Evolutionary conservation across 2,329 filamentous ascomycete genomes (phyloP), one percentile per base, ranked within the genome.

Genomic region (Nothomitra cinnamomea): DNA sequence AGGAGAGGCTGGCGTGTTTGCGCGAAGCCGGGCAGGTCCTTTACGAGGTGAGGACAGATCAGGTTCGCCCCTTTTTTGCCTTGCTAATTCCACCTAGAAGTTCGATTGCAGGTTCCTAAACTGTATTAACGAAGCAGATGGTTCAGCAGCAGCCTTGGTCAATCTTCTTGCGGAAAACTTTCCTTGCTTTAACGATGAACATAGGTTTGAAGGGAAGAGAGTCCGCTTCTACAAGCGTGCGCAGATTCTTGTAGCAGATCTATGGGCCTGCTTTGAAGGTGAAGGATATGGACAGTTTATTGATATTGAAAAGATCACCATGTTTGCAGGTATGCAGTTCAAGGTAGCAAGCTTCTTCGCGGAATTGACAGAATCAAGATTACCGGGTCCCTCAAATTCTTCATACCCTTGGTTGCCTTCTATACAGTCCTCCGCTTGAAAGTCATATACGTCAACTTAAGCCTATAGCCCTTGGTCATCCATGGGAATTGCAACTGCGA

Each of bases 311-410:
- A 87, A 88, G 65, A 84, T 98, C 61, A 98, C 92, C 56, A 96
- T 96, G 83, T 98, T 98, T 71, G 89, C 92, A 63, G 76, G 75
- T 76, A 66, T 38, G 53, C 17, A 43, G 6, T 17, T 28, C n/a
- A 1, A 19, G 32, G 3, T 5, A 15, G 24, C 21, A 17, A 17
- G 15, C 6, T 19, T 35, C 28, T 17, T 22, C 60, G 53, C 45
- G 38, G 19, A 51, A 7, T n/a, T 55, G 38, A 55, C 10, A 28
- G 32, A 12, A 49, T 24, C 3, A 53, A 76, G 92, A 98, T 70
- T 98, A 98, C 65, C 84, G 92, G 43, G 83, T 98, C 53, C 94
- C 94, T 13, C 92, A 98, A 69, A 92, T 95, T 60, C 76, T 98
- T 35, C 80, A 89, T 61, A 80, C 80, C 8, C 73, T 96, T 45